These are phyloP conservation scores for Nemania bipapillata DNA, from an alignment of 2,329 filamentous ascomycete species.

Conservation along the genomic window DNA sequence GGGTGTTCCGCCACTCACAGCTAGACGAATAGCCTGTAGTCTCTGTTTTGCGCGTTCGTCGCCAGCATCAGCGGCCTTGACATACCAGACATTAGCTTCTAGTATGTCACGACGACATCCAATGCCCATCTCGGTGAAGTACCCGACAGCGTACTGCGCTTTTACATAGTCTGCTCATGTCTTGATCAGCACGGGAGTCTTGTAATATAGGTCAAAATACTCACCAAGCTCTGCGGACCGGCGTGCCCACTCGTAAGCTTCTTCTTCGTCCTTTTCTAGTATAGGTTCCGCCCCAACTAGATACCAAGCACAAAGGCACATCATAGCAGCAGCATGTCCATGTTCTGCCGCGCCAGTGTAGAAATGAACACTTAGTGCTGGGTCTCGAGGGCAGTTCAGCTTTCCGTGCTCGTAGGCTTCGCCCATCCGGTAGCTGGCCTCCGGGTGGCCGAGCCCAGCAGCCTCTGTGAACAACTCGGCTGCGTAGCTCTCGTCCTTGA, in stretches of 20 bases:
- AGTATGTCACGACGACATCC: conserved; percentile 93
- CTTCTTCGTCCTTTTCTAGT: conserved; percentile 91
- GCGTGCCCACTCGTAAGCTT: conserved; percentile 95
- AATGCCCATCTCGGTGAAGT: conserved; percentile 99
- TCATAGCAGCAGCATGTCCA: conserved; percentile 89
- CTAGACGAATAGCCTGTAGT: conserved; percentile 84
- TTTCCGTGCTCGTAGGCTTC: conserved; percentile 95
- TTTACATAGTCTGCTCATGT: conserved; percentile 67
- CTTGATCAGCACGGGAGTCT: conserved; percentile 35
- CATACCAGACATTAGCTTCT: conserved; percentile 98
- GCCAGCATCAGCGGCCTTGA: conserved; percentile 90
- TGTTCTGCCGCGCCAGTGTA: conserved; percentile 91
- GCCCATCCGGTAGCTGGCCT: conserved; percentile 89
- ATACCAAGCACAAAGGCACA: conserved; percentile 99
- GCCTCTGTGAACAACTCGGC: conserved; percentile 94
- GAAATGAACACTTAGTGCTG: conserved; percentile 93
- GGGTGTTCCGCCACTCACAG: conserved; percentile 70
- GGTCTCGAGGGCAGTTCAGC: conserved; percentile 87
- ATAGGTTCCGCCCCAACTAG: conserved; percentile 93
- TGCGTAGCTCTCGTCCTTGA: conserved; percentile 88
- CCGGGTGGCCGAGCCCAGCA: conserved; percentile 87
- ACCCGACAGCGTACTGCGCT: conserved; percentile 94
- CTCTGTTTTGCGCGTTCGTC: conserved; percentile 90
- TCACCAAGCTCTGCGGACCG: conserved; percentile 86
- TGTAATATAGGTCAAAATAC: conserved; percentile 49